Base-by-base conservation (phyloP, 2,329 filamentous ascomycete species). In the Verticillium longisporum region DNA sequence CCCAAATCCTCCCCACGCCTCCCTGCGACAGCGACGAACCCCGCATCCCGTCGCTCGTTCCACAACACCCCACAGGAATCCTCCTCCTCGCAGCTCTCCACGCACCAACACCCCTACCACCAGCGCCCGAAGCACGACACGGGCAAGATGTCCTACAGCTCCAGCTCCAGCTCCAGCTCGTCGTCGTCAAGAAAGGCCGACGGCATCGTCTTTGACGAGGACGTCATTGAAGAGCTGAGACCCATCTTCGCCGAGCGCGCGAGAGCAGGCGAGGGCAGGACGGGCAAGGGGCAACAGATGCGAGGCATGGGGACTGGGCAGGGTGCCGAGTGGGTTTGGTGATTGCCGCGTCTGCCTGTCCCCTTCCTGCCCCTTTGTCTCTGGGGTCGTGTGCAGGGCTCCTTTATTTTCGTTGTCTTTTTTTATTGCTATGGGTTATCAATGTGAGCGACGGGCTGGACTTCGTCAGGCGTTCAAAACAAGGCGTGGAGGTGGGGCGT, bases 271-370 rank as follows among this genome's bases (percentile, higher is more conserved):
- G 41, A 26, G 31, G 41, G 41, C 6, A 18, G 18, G 18, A 14
- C 32, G 53, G n/a, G 26, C 9, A n/a, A 32, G 53, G 53, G 21
- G 26, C 11, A 18, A 7, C 21, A 37, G 32, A 53, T 54, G 57
- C 15, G 57, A 38, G 45, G 37, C 3, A 54, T 59, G 57, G n/a
- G 33, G 18, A 59, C 57, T 13, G 57, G 57, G 15, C 50, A 32
- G 41, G 57, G 57, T 10, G 57, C 41, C 18, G 57, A 59, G 41
- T 59, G 57, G 57, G 57, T 59, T 21, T 59, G 57, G 57, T 59
- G 57, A 59, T 36, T 36, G n/a, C n/a, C n/a, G n/a, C n/a, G n/a
- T n/a, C n/a, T n/a, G n/a, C n/a, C n/a, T n/a, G n/a, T n/a, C n/a
- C n/a, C n/a, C n/a, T n/a, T n/a, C n/a, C 33, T 36, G 33, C n/a